These are phyloP conservation scores for Capronia epimyces DNA, from an alignment of 2,329 filamentous ascomycete species.

Conservation along the genomic window DNA sequence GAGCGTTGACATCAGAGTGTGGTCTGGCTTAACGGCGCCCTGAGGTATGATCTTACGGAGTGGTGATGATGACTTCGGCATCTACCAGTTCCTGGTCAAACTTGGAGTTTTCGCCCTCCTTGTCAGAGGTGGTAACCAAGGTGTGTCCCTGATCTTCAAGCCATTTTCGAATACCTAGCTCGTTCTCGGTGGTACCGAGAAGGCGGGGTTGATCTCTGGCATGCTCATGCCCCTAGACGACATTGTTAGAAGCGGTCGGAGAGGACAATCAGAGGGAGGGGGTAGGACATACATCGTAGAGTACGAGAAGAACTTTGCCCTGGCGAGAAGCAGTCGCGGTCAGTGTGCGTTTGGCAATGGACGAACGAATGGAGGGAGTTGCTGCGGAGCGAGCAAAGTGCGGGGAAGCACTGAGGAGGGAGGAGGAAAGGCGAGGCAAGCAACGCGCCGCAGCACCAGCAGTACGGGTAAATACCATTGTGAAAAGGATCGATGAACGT, in stretches of 20 bases:
- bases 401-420: conserved; percentile 35
- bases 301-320: conserved; percentile 91
- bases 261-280: not conserved
- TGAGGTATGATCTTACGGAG: conserved; percentile 57
- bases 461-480: conserved; percentile 60
- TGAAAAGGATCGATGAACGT: conserved; percentile 33
- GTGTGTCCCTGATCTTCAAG: conserved; percentile 96
- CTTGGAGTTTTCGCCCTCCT: conserved; percentile 85
- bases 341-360: conserved; percentile 48
- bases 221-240: conserved; percentile 64
- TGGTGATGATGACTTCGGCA: conserved; percentile 98
- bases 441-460: conserved; percentile 54
- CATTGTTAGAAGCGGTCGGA: conserved; percentile 2
- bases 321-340: conserved; percentile 63
- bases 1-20: conserved; percentile 7
- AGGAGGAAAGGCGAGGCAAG: conserved; percentile 48
- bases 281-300: conserved; percentile 70
- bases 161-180: conserved; percentile 96
- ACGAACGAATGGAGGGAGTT: conserved; percentile 18
- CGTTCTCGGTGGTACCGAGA: conserved; percentile 94
- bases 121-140: conserved; percentile 93
- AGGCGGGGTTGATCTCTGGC: conserved; percentile 82
- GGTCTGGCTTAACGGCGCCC: not conserved
- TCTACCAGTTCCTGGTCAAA: conserved; percentile 96
- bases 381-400: conserved; percentile 44